Evolutionary conservation across 108 stramenopile genomes (phyloP), one percentile per base, ranked within the genome.

Genomic region (Aureococcus anophagefferens): DNA sequence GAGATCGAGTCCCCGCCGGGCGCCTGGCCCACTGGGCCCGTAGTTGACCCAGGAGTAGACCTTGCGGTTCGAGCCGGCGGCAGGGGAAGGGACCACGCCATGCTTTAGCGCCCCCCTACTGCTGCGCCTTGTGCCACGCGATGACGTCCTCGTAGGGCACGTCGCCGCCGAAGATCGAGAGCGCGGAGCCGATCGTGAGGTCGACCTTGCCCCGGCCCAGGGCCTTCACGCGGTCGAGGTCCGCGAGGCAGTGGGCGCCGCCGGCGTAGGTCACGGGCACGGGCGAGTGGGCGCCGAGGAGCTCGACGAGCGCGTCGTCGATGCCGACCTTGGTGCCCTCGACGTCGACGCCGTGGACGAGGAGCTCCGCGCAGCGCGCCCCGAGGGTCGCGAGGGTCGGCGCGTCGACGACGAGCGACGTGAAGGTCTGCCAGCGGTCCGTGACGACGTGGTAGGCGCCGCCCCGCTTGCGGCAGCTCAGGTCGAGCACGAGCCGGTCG

Each of bases 311-410:
- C 77, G 94, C 95, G 76, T 91, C 89, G 67, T 95, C 75, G 63
- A 98, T 94, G 3, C 98, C 98, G 66, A 90, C 91, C 69, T 91
- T 85, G 72, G 88, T 93, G 25, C 98, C 98, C 84, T 98, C 98
- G 31, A 93, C 94, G 65, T 98, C 98, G 5, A 98, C 98, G 0
- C 96, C 98, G 77, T 98, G 98, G 0, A 98, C 95, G 65, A 98
- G 73, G 70, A 97, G 95, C 84, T 97, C 98, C 67, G 86, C 90
- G 72, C 96, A 97, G 79, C 92, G 92, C 34, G 66, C 62, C 44
- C 89, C 81, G 46, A 98, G 77, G 35, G 68, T 74, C 44, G 72
- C 69, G 69, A 98, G 76, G 68, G 85, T 91, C 40, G 85, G 85
- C 34, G 76, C 74, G 34, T 75, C 85, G 4, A 92, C 87, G 30